Base-by-base conservation (phyloP, 1,284 basidiomycete species). In the Marasmius fiardii region DNA sequence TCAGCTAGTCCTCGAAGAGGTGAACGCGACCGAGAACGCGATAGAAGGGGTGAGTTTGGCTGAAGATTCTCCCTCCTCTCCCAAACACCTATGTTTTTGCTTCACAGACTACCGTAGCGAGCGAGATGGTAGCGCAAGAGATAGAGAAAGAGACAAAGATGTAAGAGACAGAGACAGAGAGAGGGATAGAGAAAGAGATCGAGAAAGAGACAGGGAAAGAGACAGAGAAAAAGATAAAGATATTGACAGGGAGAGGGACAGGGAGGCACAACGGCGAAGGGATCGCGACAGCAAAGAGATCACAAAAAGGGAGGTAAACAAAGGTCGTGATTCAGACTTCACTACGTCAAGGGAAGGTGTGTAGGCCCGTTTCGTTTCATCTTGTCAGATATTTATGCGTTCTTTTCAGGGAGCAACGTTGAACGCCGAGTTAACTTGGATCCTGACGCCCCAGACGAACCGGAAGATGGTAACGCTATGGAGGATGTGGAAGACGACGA, bases 401-500 rank as follows among this genome's bases (percentile, higher is more conserved):
- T 51, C 60, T 63, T 51, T 62, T 33, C 35, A 31, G 65, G 28
- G 47, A 53, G 21, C 48, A 53, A 16, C 3, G 20, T 50, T 5
- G 51, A 52, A 43, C 60, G 64, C 48, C 64, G 67, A 60, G 71
- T 67, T 26, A 73, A 71, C 60, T 69, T 73, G 51, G 75, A 78
- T 60, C 68, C 72, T 54, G 75, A 75, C 60, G 70, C 69, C 50
- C 65, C 64, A 35, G 69, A 67, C 43, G 68, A 67, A 52, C 67
- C 64, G 51, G 70, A 65, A 43, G 85, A 88, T 58, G 83, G 80
- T 11, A 87, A 89, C 63, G 80, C 77, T 16, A 86, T 86, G 76
- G 86, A 88, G 48, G 77, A 69, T n/a, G 77, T 75, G 26, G 82
- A 85, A 54, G 86, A 83, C 26, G 87, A 90, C 55, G 91, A 93